A percentile compares a stretch with the other conserved stretches of the same genome.
These are phyloP conservation scores for Fusarium veterinarium DNA, from an alignment of 2,329 filamentous ascomycete species.

Conservation along the genomic window DNA sequence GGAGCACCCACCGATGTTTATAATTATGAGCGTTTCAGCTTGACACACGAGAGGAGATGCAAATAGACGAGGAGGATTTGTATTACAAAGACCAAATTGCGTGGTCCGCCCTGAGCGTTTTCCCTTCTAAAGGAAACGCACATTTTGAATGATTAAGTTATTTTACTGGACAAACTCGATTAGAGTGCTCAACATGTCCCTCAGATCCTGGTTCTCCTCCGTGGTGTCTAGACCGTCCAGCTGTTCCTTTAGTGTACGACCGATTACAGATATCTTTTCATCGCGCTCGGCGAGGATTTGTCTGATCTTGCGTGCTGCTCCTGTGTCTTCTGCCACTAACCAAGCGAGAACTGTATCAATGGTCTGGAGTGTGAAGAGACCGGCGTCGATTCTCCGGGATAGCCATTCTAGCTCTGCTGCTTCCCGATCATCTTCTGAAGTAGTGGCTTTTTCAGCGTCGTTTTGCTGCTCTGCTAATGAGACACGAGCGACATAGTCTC, in stretches of 20 bases:
- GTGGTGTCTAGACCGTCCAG: slow-evolving; percentile 64
- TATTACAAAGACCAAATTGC: slow-evolving; percentile 34
- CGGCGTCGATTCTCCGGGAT: slow-evolving; percentile 81
- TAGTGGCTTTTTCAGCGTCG: slow-evolving; percentile 26
- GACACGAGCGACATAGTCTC: slow-evolving; percentile 74
- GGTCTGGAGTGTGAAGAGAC: slow-evolving; percentile 83
- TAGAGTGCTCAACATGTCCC: slow-evolving; percentile 66
- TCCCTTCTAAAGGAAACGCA: slow-evolving; percentile 11
- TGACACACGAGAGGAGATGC: slow-evolving; percentile 6
- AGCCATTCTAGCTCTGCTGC: slow-evolving; percentile 78
- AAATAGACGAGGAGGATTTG: slow-evolving; percentile 28
- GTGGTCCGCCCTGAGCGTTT: slow-evolving; percentile 22
- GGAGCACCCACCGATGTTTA: slow-evolving; percentile 8
- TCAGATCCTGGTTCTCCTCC: slow-evolving; percentile 68
- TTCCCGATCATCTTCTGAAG: slow-evolving; percentile 47
- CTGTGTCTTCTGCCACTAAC: slow-evolving; percentile 89
- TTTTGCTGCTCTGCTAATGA: slow-evolving; percentile 67
- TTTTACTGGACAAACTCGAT: slow-evolving; percentile 60
- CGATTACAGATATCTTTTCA: slow-evolving; percentile 72
- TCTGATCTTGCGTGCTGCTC: slow-evolving; percentile 74
- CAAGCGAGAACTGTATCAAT: slow-evolving; percentile 89
- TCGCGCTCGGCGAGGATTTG: slow-evolving; percentile 74
- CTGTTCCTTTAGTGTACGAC: slow-evolving; percentile 73
- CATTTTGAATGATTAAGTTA: slow-evolving; percentile 40
- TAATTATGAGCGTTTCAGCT: slow-evolving; percentile 27